These are phyloP conservation scores for Hymenoscyphus salicellus DNA, from an alignment of 2,329 filamentous ascomycete species.

Conservation along the genomic window DNA sequence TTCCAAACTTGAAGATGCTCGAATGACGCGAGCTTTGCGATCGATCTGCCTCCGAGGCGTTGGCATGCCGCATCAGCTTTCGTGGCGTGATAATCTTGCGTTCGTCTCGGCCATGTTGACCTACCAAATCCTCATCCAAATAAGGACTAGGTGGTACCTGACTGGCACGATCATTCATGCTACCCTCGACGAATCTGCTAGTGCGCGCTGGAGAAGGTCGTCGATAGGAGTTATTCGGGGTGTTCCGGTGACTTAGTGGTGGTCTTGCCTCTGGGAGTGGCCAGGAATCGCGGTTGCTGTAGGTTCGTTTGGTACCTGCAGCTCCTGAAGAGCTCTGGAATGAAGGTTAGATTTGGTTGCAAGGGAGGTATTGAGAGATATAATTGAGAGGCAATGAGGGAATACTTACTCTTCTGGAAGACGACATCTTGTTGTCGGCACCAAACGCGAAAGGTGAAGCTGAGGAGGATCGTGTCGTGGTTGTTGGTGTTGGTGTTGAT, in stretches of 20 bases:
- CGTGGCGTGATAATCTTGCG: conserved; percentile 21
- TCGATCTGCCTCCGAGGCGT: conserved; percentile 24
- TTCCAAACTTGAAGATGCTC: conserved; percentile 54
- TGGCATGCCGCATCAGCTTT: conserved; percentile 10
- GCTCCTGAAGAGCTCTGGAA: conserved; percentile 4
- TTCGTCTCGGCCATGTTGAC: conserved; percentile 4
- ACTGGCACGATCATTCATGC: conserved; percentile 79
- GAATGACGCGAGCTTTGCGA: conserved; percentile 39
- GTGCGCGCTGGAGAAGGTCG: conserved; percentile 45
- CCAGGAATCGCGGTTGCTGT: conserved; percentile 39
- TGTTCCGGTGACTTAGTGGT: conserved; percentile 23
- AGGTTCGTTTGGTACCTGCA: conserved; percentile 34
- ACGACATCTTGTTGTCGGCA: neutral
- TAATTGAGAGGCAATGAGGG: neutral
- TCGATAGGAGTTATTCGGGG: conserved; percentile 32
- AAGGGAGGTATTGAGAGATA: neutral
- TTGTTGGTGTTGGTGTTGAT: too few relatives aligned
- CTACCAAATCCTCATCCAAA: conserved; percentile 27
- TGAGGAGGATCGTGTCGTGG: too few relatives aligned
- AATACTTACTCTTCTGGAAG: neutral
- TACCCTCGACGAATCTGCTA: conserved; percentile 73
- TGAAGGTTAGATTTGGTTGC: neutral
- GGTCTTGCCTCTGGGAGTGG: conserved; percentile 34
- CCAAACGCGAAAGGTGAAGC: too few relatives aligned
- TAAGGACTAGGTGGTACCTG: conserved; percentile 51